phyloP scores from a whole-genome alignment of 352 stramenopile genomes.

The Phytophthora parvispora region DNA sequence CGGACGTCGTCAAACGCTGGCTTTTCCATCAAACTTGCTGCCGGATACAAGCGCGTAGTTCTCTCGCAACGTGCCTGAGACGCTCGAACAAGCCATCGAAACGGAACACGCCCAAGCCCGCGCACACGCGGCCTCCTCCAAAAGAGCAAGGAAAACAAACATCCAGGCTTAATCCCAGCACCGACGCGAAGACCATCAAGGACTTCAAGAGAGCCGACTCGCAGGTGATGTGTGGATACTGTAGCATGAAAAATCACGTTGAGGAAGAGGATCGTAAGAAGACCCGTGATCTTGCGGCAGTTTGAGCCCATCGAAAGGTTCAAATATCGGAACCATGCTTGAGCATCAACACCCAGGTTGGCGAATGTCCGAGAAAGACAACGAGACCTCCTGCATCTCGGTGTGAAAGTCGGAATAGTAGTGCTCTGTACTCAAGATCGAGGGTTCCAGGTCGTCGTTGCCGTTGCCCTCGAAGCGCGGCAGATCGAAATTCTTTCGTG shows the following conservation, averaged over 20 bases:
- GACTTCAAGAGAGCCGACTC: background rate
- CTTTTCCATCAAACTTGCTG: background rate
- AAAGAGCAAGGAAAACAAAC: background rate
- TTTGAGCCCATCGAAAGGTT: slow-evolving; percentile 6
- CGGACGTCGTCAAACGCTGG: background rate
- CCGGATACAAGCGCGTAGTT: background rate
- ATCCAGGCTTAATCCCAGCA: background rate
- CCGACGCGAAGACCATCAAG: background rate
- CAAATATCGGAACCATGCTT: slow-evolving; percentile 8
- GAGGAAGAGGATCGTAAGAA: background rate
- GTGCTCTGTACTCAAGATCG: slow-evolving; percentile 19
- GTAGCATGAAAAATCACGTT: background rate
- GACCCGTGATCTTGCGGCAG: background rate
- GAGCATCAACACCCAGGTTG: slow-evolving; percentile 13
- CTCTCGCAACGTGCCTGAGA: background rate
- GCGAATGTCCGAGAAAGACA: slow-evolving; percentile 6
- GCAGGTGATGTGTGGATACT: background rate
- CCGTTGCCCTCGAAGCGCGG: slow-evolving; percentile 11
- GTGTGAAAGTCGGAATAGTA: slow-evolving; percentile 1
- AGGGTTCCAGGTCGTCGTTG: slow-evolving; percentile 20
- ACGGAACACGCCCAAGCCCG: background rate
- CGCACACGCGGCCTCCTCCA: background rate
- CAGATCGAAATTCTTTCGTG: background rate
- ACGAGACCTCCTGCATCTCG: background rate
- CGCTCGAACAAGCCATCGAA: background rate